These are phyloP conservation scores for Daldinia childiae DNA, from an alignment of 495 filamentous ascomycete genomes.

Conservation along the genomic window DNA sequence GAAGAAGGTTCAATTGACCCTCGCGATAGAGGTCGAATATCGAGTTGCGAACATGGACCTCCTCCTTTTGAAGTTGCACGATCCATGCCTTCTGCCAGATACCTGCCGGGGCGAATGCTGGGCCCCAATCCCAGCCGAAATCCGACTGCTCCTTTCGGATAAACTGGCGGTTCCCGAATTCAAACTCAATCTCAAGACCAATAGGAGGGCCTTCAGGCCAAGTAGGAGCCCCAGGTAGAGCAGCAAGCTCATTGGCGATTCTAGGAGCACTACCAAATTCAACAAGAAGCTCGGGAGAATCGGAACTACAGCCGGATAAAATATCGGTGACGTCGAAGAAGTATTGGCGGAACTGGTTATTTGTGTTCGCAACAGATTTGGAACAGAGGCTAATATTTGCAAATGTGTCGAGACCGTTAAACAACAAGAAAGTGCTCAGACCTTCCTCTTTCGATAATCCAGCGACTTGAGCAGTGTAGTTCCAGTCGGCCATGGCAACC, in stretches of 20 bases:
- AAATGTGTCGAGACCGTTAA: slow-evolving; percentile 75
- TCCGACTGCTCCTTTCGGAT: slow-evolving; percentile 76
- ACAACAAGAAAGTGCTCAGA: slow-evolving; percentile 62
- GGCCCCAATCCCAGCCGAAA: slow-evolving; percentile 79
- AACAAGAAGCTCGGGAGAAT: slow-evolving; percentile 63
- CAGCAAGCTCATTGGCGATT: slow-evolving; percentile 60
- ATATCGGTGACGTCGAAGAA: slow-evolving; percentile 70
- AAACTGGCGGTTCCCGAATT: slow-evolving; percentile 67
- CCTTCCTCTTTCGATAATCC: slow-evolving; percentile 53
- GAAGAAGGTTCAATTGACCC: slow-evolving; percentile 68
- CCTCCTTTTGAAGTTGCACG: slow-evolving; percentile 59
- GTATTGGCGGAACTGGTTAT: slow-evolving; percentile 79
- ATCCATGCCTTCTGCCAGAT: slow-evolving; percentile 71
- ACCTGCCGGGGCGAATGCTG: slow-evolving; percentile 72
- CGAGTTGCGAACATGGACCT: slow-evolving; percentile 66
- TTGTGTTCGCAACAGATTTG: slow-evolving; percentile 66
- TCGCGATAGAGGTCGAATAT: slow-evolving; percentile 68
- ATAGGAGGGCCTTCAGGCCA: slow-evolving; percentile 60
- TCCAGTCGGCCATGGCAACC: slow-evolving; percentile 70
- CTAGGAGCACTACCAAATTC: slow-evolving; percentile 64
- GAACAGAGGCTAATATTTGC: slow-evolving; percentile 69
- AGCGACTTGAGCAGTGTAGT: slow-evolving; percentile 63
- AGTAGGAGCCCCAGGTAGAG: slow-evolving; percentile 62
- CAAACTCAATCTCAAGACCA: slow-evolving; percentile 57
- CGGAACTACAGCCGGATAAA: slow-evolving; percentile 55